Base-by-base conservation (phyloP, 371 early-diverging fungal genomes). In the Umbelopsis sp. region DNA sequence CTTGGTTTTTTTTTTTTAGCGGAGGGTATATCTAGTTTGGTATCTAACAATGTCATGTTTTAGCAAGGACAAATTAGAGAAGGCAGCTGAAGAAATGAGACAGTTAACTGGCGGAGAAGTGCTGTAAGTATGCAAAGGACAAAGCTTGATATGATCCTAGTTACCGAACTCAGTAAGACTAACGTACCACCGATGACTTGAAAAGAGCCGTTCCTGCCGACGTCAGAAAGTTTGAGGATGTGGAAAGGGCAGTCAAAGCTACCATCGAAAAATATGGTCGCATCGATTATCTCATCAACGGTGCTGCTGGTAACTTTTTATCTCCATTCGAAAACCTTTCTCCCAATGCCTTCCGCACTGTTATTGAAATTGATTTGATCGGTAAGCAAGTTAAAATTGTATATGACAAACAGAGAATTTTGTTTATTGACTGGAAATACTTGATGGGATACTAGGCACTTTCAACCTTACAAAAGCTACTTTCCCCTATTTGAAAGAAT, bases 221-320 rank as follows among this genome's bases (percentile, higher is more conserved):
- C 73, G 88, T 89, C 35, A 87, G 94, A 66, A 85, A 88, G 24
- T 87, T 82, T 65, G 83, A 77, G 22, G 85, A 88, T 63, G 70
- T 92, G 18, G 86, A 87, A 63, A 76, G 69, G n/a, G 94, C 89
- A 5, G 84, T 93, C 22, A 76, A 87, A 38, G 74, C 80, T 65
- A 82, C 90, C 16, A 72, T 86, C 12, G 91, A 89, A 35, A 80
- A 80, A 63, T 92, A 81, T 67, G 93, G 93, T 7, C 79, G 84
- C n/a, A 86, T 94, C 63, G 94, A 94, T 77, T 80, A 65, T 65
- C 74, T 84, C 65, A 85, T 86, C 71, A 80, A 80, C 52, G 86
- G 86, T 57, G 91, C 91, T 29, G 93, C 94, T 16, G 94, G 94
- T 50, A 94, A 94, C 76, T 94, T 94, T 72, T 79, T 94, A 65